Percentiles rank a stretch among this genome's conserved stretches.
Conservation (phyloP, 345 rosid species). For the Rhizophora mangle region DNA sequence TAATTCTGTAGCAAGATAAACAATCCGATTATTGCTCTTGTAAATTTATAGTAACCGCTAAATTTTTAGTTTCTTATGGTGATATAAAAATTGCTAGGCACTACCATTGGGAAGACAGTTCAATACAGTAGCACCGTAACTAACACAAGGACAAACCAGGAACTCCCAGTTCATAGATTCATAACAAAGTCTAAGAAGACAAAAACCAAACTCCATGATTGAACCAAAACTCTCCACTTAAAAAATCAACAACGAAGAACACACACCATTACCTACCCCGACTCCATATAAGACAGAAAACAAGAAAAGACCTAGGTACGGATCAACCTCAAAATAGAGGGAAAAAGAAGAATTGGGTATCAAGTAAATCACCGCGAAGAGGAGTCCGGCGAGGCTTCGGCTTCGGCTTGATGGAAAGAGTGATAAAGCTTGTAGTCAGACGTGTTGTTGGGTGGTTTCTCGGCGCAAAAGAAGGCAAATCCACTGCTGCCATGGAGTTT, state of each 20-base stretch:
- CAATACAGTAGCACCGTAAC: neutral
- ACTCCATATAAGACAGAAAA: neutral
- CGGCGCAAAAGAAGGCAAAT: slow-evolving; percentile 42
- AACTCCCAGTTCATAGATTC: neutral
- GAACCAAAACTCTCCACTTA: neutral
- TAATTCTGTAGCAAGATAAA: no score
- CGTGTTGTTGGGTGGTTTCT: slow-evolving; percentile 22
- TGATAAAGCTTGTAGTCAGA: slow-evolving; percentile 24
- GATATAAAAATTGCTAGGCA: neutral
- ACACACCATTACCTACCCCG: neutral
- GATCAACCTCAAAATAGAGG: neutral
- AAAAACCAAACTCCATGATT: slow-evolving; percentile 3
- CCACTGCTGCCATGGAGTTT: slow-evolving; percentile 18
- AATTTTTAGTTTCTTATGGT: no score
- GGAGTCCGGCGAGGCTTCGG: slow-evolving; percentile 32
- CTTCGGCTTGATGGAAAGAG: slow-evolving; percentile 36
- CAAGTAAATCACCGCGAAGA: slow-evolving; percentile 47
- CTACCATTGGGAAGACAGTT: neutral
- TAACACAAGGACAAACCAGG: neutral
- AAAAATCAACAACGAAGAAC: neutral
- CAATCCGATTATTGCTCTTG: no score
- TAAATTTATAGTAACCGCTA: no score
- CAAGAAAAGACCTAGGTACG: neutral
- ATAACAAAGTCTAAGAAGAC: neutral
- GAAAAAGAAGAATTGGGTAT: slow-evolving; percentile 8